A percentile compares a stretch with the other conserved stretches of the same genome.
Evolutionary conservation across 805 yeast genomes (phyloP).

Genomic region (Ogataea degrootiae): DNA sequence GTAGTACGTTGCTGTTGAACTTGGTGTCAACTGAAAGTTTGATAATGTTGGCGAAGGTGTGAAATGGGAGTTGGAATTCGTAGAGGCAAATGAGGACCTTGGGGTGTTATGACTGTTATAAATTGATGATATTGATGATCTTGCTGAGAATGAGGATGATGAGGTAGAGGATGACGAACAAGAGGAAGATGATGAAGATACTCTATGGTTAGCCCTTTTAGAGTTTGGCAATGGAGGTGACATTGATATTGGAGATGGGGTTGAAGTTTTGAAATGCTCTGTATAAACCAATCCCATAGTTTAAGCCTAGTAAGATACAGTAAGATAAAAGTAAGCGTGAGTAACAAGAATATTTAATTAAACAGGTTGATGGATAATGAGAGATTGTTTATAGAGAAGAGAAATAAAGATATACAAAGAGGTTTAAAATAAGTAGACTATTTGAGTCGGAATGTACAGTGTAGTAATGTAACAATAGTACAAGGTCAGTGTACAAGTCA

Average conservation of each 20-base stretch:
- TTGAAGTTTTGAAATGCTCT: neutral
- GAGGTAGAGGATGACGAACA: conserved; percentile 2
- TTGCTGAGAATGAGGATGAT: conserved; percentile 6
- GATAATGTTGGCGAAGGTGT: neutral
- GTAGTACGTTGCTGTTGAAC: neutral
- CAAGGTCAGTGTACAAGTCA: too few species aligned
- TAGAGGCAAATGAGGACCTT: conserved; percentile 5
- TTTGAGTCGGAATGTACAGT: too few species aligned
- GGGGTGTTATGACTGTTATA: conserved; percentile 4
- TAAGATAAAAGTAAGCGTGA: too few species aligned
- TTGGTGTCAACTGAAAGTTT: neutral
- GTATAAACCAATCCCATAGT: neutral
- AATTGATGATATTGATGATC: conserved; percentile 15
- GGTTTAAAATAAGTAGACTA: too few species aligned
- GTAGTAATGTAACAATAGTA: too few species aligned
- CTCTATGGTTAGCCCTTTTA: neutral
- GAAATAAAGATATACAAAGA: too few species aligned
- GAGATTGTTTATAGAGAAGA: too few species aligned
- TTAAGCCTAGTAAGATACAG: too few species aligned
- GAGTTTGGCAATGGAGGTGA: neutral
- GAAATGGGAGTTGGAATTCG: neutral
- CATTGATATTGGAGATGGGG: conserved; percentile 33
- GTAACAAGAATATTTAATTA: too few species aligned
- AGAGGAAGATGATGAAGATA: conserved; percentile 3
- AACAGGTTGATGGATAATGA: too few species aligned